Base-by-base conservation (phyloP, 768 basidiomycete genomes). In the Leucogyrophana mollusca region DNA sequence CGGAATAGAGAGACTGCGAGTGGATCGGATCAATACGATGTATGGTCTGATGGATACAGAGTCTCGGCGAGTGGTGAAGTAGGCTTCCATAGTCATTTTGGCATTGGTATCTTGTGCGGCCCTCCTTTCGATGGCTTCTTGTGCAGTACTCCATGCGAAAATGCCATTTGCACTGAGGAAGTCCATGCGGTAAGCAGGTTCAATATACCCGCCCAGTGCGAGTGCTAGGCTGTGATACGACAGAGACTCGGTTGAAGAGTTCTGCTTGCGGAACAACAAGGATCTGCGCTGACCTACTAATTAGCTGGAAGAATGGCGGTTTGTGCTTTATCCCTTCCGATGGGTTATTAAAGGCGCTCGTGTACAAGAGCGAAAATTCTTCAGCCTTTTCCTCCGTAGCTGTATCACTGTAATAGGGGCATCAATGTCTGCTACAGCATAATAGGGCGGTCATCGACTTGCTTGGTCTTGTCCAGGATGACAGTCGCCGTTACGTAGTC, bases 401-500 rank as follows among this genome's bases (percentile, higher is more conserved):
- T 11, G n/a, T 37, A 17, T 45, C 44, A 25, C 44, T 45, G 14
- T 6, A 27, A 14, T 22, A 23, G n/a, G 24, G 4, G 4, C 3
- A 4, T 11, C n/a, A 1, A 34, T 34, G 1, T 1, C 24, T 27
- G 23, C 9, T 4, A 34, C 18, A 16, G 32, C 5, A 0, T 36
- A 4, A 10, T 16, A 11, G 16, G 22, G 14, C 16, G 43, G 21
- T 35, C 11, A 9, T 30, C 16, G 13, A 49, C 45, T 10, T 49
- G 16, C 59, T 55, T 60, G 24, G 56, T 27, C 22, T 56, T 48
- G 22, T 60, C 59, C 14, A 60, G 34, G n/a, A 58, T 53, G 25
- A 60, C 41, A 36, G 55, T 52, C 46, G 53, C 49, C 50, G 43
- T 56, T 53, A 58, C 54, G 3, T 23, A 49, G 7, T 56, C 55